Evolutionary conservation across 768 basidiomycete species (phyloP), one percentile per base, ranked within the genome.

Genomic region (Boletus rubroflammeus): DNA sequence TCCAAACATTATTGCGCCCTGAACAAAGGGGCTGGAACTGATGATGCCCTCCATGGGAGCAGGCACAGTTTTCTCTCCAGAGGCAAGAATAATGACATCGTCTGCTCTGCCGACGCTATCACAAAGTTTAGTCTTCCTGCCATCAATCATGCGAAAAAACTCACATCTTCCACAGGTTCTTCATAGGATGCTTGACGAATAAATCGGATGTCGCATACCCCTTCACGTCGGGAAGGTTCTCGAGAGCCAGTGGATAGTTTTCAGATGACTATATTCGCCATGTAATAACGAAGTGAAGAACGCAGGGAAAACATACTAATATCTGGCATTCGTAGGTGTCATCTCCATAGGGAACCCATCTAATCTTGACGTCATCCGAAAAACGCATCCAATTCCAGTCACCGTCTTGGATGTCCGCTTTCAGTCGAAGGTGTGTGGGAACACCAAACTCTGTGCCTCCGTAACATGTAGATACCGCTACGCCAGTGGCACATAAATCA

Each of bases 101-200:
- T 73, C 70, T 8, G 48, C 63, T 10, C 78, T 68, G 4, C 76
- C 73, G 13, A 77, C 67, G 40, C 76, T 77, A 56, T 32, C 25
- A 21, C 19, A 6, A 8, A 23, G 9, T 26, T 55, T 17, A 36
- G 28, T 36, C 17, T 34, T 25, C 15, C 9, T 0, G 23, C 29
- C 9, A 19, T 1, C 1, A 14, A 42, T 28, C 15, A 23, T 19
- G 7, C 14, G 26, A 19, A 21, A 21, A 36, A 1, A 32, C 58
- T 44, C 44, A 78, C 77, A 79, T 70, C 58, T 70, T 77, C 75
- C 77, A 81, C 29, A 75, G 6, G 2, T 69, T 54, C 39, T 71
- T 74, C 2, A 73, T 73, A 0, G 81, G 79, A 57, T 81, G 80
- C 21, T 63, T 70, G 10, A 72, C 53, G 55, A 75, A 77, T 3